Base-by-base conservation (phyloP, 169 alveolate species). In the Cryptosporidium xiaoi region DNA sequence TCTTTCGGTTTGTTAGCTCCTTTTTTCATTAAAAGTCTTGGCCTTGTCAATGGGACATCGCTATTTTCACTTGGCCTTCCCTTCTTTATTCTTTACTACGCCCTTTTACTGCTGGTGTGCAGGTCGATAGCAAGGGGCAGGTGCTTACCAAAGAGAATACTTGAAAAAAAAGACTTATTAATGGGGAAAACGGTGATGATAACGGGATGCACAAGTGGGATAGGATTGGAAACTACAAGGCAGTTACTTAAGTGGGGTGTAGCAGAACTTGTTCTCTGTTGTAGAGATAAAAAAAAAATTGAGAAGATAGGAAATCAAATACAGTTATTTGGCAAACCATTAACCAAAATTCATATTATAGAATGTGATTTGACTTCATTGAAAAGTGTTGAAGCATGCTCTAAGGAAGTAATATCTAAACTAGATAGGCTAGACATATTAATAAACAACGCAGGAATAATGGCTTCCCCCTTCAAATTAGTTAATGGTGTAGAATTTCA, bases 401-500 rank as follows among this genome's bases (percentile, higher is more conserved):
- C 90, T 4, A 24, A 69, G 31, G 66, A 50, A 65, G 68, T 90
- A 20, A 62, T 91, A 13, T 64, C 56, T 16, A 68, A 66, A 65
- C 67, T 91, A 16, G 56, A 84, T 24, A 65, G 89, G 40, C 56
- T 93, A 0, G 94, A 92, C 67, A 82, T 93, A 16, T 90, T 93
- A 29, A 91, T 93, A 33, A 93, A 93, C 64, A 93, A 93, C 68
- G 96, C 96, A 40, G 95, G 95, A 3, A 62, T 92, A 13, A 85
- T 87, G 94, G 90, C 83, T 2, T 65, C 83, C 0, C 66, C 82
- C 12, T 90, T 82, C 51, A 65, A 65, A 27, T 44, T 82, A 44
- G 16, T 71, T 18, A 77, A 84, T 51, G 82, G 84, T 13, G 67
- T 90, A 27, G 95, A 92, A 66, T 53, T 33, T 20, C 91, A 91